Evolutionary conservation across 257 asterid species (phyloP), one percentile per base, ranked within the genome.

Genomic region (Lantana camara): DNA sequence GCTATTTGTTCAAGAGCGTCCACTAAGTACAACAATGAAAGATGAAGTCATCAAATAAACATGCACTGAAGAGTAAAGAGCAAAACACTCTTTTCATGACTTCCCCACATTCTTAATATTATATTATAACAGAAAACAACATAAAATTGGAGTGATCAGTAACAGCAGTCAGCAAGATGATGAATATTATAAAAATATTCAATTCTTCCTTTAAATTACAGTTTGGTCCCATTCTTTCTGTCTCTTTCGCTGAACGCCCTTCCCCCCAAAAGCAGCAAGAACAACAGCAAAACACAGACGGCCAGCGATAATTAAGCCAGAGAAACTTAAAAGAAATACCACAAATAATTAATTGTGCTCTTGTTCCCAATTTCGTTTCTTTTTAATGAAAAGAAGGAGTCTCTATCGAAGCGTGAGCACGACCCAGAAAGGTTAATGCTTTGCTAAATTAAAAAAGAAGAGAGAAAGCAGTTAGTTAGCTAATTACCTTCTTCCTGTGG

Each of bases 1-100:
- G 80, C 90, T 45, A 92, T 70, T 79, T 80, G 77, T 73, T 77
- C 83, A 52, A 92, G 88, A 71, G 79, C 86, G 63, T 79, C 82
- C 81, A 83, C 98, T 92, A 75, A 29, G 61, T 60, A 37, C 27
- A 52, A 73, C 51, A 15, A 44, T 15, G 22, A 44, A 44, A 44
- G 21, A 15, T 7, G 13, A 41, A 41, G n/a, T 44, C 50, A 44
- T n/a, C 21, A 12, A n/a, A 7, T 42, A 1, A n/a, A 42, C 14
- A 42, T 42, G 17, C 2, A 42, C n/a, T 42, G 17, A 42, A 12
- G 17, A 42, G n/a, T n/a, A n/a, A n/a, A n/a, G n/a, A 42, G 13
- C 44, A 37, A 37, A 14, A 6, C 12, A 37, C 12, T 37, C 0
- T 10, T 37, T 37, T 37, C 44, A 42, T 42, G 48, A 14, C n/a